A percentile compares a stretch with the other conserved stretches of the same genome.
phyloP scores from a whole-genome alignment of 2,329 filamentous ascomycete genomes.

The Sporothrix luriei region DNA sequence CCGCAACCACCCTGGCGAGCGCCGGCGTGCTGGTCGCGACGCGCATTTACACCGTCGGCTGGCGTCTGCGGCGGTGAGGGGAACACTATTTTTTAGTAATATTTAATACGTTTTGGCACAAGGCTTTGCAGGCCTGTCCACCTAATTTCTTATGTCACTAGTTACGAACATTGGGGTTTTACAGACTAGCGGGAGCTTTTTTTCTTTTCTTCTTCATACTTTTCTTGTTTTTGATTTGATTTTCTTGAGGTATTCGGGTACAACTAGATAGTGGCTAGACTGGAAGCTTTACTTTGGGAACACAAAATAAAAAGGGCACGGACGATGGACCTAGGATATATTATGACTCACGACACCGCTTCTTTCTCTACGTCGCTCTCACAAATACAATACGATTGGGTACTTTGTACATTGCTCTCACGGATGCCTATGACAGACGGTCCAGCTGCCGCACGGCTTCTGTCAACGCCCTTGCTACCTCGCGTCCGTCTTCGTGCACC shows the following conservation, averaged over 20 bases:
- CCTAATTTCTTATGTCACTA: conserved; percentile 17
- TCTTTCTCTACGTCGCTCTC: neutral
- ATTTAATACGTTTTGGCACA: conserved; percentile 9
- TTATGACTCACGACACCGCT: conserved; percentile 16
- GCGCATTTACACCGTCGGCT: conserved; percentile 32
- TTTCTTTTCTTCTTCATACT: neutral
- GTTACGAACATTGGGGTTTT: neutral
- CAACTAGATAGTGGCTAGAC: neutral
- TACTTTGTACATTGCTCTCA: neutral
- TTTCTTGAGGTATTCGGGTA: too few species aligned
- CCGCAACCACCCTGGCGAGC: conserved; percentile 32
- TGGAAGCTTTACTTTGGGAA: neutral
- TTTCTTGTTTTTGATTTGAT: neutral
- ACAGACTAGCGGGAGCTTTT: neutral
- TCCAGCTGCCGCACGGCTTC: conserved; percentile 38
- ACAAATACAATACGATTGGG: conserved; percentile 2
- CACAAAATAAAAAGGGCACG: neutral
- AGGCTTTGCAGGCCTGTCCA: neutral
- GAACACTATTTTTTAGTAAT: conserved; percentile 7
- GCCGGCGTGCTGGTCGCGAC: conserved; percentile 25
- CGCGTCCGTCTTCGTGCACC: conserved; percentile 62
- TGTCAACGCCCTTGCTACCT: conserved; percentile 55
- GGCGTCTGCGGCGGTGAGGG: conserved; percentile 22
- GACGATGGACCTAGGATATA: neutral
- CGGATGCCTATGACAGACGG: neutral